These are phyloP conservation scores for Moesziomyces sp. DNA, from an alignment of 1,284 basidiomycete genomes.

Conservation along the genomic window DNA sequence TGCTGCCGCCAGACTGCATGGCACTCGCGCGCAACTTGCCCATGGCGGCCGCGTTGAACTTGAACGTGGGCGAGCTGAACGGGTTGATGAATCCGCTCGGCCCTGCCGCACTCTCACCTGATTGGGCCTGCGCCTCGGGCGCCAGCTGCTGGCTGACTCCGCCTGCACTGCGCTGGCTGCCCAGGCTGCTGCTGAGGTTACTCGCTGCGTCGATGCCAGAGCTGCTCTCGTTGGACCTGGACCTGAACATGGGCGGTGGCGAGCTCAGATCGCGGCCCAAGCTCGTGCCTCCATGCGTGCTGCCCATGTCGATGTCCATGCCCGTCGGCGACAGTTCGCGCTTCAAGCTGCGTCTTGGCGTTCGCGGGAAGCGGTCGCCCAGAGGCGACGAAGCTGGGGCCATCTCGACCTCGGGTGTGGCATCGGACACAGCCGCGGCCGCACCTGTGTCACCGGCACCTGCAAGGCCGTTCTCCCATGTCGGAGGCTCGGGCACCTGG, in stretches of 20 bases:
- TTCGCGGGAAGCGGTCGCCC: slow-evolving; percentile 32
- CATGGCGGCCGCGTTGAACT: slow-evolving; percentile 22
- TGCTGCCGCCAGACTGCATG: slow-evolving; percentile 11
- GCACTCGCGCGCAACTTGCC: slow-evolving; percentile 7
- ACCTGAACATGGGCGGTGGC: slow-evolving; percentile 50
- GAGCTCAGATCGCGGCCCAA: slow-evolving; percentile 42
- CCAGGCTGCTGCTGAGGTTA: slow-evolving; percentile 23
- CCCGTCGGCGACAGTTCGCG: slow-evolving; percentile 55
- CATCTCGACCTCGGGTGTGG: slow-evolving; percentile 46
- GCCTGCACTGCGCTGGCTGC: slow-evolving; percentile 16
- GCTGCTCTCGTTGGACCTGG: slow-evolving; percentile 37
- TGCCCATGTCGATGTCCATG: slow-evolving; percentile 53
- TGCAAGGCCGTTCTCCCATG: slow-evolving; percentile 34
- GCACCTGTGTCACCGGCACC: not conserved
- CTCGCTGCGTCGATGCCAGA: slow-evolving; percentile 2
- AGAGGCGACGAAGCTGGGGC: slow-evolving; percentile 17
- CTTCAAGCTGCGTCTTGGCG: slow-evolving; percentile 44
- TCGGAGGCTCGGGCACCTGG: slow-evolving; percentile 1
- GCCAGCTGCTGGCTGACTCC: slow-evolving; percentile 7
- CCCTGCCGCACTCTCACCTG: too few species aligned
- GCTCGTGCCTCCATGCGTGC: slow-evolving; percentile 13
- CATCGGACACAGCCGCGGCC: not conserved
- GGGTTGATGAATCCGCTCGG: slow-evolving; percentile 32
- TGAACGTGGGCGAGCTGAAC: slow-evolving; percentile 32
- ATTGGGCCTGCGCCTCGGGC: not conserved